Percentiles rank a stretch among this genome's conserved stretches.
Evolutionary conservation across 345 rosid genomes (phyloP).

Genomic region (Salix koriyanagi): DNA sequence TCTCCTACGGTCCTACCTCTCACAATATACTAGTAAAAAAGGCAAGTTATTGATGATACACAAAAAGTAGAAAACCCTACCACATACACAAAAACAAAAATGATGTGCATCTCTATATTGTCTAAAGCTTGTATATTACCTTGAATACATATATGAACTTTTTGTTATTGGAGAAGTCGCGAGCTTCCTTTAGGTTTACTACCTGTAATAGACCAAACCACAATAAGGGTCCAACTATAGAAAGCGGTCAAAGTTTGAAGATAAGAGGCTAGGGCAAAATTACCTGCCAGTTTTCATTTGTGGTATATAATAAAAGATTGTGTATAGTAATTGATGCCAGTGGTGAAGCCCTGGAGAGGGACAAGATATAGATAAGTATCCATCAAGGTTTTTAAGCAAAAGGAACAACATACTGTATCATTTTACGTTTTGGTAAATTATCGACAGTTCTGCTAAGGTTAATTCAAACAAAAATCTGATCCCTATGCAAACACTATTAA

Average conservation of each 20-base stretch:
- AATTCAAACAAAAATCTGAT: background rate
- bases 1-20: background rate
- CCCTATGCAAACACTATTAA: background rate
- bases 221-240: conserved; percentile 1
- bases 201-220: conserved; percentile 42
- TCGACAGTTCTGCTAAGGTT: background rate
- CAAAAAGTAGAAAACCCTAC: background rate
- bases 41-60: background rate
- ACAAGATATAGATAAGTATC: conserved; percentile 4
- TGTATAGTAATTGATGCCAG: conserved; percentile 88
- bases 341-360: conserved; percentile 73
- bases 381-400: background rate
- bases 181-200: conserved; percentile 95
- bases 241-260: background rate
- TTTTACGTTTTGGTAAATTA: background rate
- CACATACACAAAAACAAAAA: background rate
- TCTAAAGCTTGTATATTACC: conserved; percentile 40
- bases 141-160: conserved; percentile 85
- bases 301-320: conserved; percentile 72
- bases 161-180: conserved; percentile 73
- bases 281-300: conserved; percentile 98
- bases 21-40: background rate
- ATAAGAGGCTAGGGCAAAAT: conserved; percentile 4
- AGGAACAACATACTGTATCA: background rate
- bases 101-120: background rate